These are phyloP conservation scores for Cucumis sativus DNA, from an alignment of 306 rosid species.

Conservation along the genomic window Cucumber_9930_V3 NC_026658.2:22452501-22453000, in stretches of 20 bases:
- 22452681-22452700: not conserved
- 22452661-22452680: not conserved
- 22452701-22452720: not conserved
- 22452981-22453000: not conserved
- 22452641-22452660: not conserved
- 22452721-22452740: not conserved
- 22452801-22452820: not conserved
- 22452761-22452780: not conserved
- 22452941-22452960: not conserved
- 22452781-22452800: not conserved
- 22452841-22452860: no score
- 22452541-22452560: not conserved
- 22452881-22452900: not conserved
- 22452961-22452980: not conserved
- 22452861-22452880: not conserved
- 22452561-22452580: not conserved
- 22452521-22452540: no score
- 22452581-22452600: not conserved
- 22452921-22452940: not conserved
- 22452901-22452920: not conserved
- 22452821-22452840: not conserved
- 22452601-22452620: not conserved
- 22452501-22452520: not conserved
- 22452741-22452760: not conserved
- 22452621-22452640: not conserved